Conservation (phyloP, 305 asterid genomes). For the Withania somnifera region DNA sequence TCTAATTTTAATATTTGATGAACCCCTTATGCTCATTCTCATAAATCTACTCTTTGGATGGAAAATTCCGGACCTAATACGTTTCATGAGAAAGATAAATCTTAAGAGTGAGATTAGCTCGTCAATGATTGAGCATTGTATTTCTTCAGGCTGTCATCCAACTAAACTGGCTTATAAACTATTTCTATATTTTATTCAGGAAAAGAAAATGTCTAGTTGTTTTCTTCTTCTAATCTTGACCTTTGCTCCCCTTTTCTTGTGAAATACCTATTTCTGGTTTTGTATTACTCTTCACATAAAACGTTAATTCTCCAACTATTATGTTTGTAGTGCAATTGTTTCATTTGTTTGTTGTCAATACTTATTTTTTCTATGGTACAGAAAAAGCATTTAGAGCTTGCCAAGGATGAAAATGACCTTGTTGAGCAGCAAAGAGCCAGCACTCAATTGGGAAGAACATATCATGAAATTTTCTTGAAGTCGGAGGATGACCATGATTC, state of each 20-base stretch:
- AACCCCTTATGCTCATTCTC: neutral
- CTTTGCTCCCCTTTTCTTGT: neutral
- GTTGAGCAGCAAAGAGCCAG: conserved; percentile 93
- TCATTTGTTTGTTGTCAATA: neutral
- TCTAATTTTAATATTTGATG: neutral
- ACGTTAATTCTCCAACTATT: neutral
- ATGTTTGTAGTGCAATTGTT: neutral
- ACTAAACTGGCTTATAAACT: neutral
- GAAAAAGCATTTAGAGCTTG: conserved; percentile 86
- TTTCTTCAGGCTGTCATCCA: neutral
- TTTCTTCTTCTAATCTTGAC: neutral
- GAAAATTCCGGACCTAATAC: neutral
- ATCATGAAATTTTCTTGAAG: conserved; percentile 72
- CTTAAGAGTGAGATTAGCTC: neutral
- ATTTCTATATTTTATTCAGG: neutral
- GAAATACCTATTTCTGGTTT: neutral
- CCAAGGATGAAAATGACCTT: conserved; percentile 58
- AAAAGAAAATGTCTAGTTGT: neutral
- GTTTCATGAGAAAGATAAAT: neutral
- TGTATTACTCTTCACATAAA: neutral
- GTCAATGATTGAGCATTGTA: neutral
- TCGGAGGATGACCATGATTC: conserved; percentile 75
- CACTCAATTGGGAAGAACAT: conserved; percentile 97
- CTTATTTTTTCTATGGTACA: conserved; percentile 16
- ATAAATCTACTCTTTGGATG: neutral